phyloP scores from a whole-genome alignment of 192 early-diverging fungal species.

The Dimargaris cristalligena region DNA sequence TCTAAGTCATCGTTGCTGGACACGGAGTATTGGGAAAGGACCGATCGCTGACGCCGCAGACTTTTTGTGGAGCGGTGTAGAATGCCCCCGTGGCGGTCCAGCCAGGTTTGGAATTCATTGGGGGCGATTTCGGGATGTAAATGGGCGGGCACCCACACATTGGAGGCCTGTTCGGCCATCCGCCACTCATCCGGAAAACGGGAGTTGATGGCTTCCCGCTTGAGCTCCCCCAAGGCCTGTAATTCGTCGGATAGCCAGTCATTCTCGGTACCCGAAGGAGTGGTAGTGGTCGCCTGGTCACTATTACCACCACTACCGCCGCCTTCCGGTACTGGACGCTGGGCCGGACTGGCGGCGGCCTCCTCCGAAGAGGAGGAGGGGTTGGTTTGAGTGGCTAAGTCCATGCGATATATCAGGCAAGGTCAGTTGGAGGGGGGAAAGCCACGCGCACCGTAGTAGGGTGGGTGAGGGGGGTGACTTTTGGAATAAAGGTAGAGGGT shows the following conservation, averaged over 20 bases:
- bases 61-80: constrained; percentile 22
- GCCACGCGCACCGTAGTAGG: too few species aligned
- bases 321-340: too few species aligned
- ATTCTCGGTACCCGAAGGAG: too few species aligned
- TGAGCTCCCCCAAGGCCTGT: constrained; percentile 29
- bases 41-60: constrained; percentile 25
- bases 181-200: constrained; percentile 31
- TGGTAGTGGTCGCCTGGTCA: too few species aligned
- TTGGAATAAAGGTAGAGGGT: too few species aligned
- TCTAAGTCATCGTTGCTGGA: constrained; percentile 8
- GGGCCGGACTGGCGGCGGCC: too few species aligned
- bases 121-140: constrained; percentile 37
- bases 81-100: constrained; percentile 26
- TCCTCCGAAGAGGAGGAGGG: too few species aligned
- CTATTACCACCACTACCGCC: too few species aligned
- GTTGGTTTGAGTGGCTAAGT: too few species aligned
- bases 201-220: constrained; percentile 29
- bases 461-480: too few species aligned
- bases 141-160: constrained; percentile 37
- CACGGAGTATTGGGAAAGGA: constrained; percentile 25
- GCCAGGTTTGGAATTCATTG: constrained; percentile 31
- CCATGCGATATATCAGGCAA: too few species aligned
- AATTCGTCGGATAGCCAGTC: constrained; percentile 23
- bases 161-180: constrained; percentile 12
- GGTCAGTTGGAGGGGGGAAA: too few species aligned